These are phyloP conservation scores for Penicillium soppii DNA, from an alignment of 495 filamentous ascomycete genomes.

Conservation along the genomic window DNA sequence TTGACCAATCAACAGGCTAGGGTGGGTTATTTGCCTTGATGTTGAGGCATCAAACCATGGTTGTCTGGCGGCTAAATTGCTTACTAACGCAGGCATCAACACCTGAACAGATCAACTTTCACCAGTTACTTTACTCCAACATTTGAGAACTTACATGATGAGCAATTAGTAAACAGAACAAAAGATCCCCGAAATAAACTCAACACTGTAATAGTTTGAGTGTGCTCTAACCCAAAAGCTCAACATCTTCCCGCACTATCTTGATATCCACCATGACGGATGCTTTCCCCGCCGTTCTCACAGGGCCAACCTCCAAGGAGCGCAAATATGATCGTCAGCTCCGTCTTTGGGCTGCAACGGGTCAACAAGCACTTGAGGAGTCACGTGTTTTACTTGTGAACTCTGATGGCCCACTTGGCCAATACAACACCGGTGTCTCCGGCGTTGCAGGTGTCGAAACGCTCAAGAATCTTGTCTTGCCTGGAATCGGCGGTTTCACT, in stretches of 20 bases:
- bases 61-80: neutral
- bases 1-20: too few relatives aligned
- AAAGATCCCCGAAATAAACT: neutral
- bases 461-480: slow-evolving; percentile 93
- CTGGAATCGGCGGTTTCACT: slow-evolving; percentile 90
- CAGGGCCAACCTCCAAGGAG: slow-evolving; percentile 77
- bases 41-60: too few relatives aligned
- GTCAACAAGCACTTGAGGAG: slow-evolving; percentile 86
- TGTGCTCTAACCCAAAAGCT: neutral
- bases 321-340: slow-evolving; percentile 96
- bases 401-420: slow-evolving; percentile 50
- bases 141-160: neutral
- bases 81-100: slow-evolving; percentile 1
- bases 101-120: slow-evolving; percentile 1
- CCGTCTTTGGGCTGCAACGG: slow-evolving; percentile 89
- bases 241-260: neutral
- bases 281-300: slow-evolving; percentile 36
- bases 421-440: slow-evolving; percentile 49
- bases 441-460: slow-evolving; percentile 87
- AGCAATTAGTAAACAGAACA: neutral
- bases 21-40: too few relatives aligned
- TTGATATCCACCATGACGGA: slow-evolving; percentile 34
- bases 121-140: neutral
- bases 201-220: neutral
- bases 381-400: slow-evolving; percentile 87